These are phyloP conservation scores for Cetraspora pellucida DNA, from an alignment of 192 early-diverging fungal genomes.

Conservation along the genomic window DNA sequence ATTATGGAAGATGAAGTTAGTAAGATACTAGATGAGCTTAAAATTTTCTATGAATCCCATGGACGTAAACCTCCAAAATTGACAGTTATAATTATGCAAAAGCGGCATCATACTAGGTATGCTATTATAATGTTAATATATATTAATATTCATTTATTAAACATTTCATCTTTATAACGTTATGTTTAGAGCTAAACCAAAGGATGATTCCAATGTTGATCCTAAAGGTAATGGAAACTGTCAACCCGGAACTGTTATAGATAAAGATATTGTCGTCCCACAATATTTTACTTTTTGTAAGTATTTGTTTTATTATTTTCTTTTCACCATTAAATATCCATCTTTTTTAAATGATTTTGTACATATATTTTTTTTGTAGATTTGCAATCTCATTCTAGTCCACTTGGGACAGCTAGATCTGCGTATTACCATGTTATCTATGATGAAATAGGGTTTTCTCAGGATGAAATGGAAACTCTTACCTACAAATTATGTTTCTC, in stretches of 20 bases:
- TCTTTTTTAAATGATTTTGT: constrained; percentile 63
- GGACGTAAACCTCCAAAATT: not conserved
- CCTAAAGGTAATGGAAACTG: constrained; percentile 68
- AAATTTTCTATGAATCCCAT: not conserved
- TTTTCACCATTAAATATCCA: constrained; percentile 59
- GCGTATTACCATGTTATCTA: constrained; percentile 89
- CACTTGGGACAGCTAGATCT: constrained; percentile 91
- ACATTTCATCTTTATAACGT: not conserved
- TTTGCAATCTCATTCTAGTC: constrained; percentile 73
- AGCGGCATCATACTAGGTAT: not conserved
- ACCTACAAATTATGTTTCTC: constrained; percentile 90
- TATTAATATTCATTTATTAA: not conserved
- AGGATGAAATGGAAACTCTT: constrained; percentile 80
- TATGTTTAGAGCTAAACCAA: not conserved
- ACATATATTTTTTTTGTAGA: constrained; percentile 85
- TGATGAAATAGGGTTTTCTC: constrained; percentile 80
- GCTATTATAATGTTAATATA: not conserved
- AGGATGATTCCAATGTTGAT: constrained; percentile 51
- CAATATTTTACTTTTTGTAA: constrained; percentile 77
- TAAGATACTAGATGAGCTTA: not conserved
- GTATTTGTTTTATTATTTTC: constrained; percentile 67
- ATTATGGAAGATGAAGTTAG: not conserved
- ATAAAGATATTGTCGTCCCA: constrained; percentile 69
- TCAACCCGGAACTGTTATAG: constrained; percentile 80
- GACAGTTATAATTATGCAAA: not conserved